A percentile compares a stretch with the other conserved stretches of the same genome.
phyloP scores from a whole-genome alignment of 805 yeast genomes.

The Metschnikowia dekortorum region DNA sequence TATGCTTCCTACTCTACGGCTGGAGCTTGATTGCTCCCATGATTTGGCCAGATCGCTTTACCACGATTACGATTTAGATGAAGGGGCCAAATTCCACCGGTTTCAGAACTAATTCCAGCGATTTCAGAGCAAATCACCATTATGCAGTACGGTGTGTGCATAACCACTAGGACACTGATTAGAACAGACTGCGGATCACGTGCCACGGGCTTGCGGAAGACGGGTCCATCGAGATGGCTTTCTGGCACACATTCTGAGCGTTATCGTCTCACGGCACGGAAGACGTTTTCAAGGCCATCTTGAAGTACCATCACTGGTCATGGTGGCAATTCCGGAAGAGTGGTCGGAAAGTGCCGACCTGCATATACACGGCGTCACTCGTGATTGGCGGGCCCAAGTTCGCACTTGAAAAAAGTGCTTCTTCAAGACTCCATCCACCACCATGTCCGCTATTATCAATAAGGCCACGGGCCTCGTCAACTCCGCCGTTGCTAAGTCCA shows the following conservation, averaged over 20 bases:
- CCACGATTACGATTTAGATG: background rate
- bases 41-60: constrained; percentile 82
- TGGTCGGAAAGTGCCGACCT: background rate
- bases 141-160: too few relatives aligned
- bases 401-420: constrained; percentile 3
- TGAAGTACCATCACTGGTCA: too few relatives aligned
- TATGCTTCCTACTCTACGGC: constrained; percentile 76
- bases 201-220: background rate
- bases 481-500: constrained; percentile 32
- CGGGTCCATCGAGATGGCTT: background rate
- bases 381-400: constrained; percentile 7
- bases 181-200: constrained; percentile 1
- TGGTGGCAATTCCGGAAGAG: too few relatives aligned
- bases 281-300: too few relatives aligned
- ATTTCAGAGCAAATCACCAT: too few relatives aligned
- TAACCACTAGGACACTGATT: background rate
- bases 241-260: background rate
- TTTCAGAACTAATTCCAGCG: too few relatives aligned
- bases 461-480: constrained; percentile 39
- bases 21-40: constrained; percentile 95
- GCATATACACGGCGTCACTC: constrained; percentile 3
- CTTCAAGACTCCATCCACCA: background rate
- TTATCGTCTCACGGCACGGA: background rate
- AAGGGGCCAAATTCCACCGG: background rate
- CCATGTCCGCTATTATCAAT: constrained; percentile 41